Evolutionary conservation across 768 basidiomycete species (phyloP).

Genomic region (Hericium erinaceus): DNA sequence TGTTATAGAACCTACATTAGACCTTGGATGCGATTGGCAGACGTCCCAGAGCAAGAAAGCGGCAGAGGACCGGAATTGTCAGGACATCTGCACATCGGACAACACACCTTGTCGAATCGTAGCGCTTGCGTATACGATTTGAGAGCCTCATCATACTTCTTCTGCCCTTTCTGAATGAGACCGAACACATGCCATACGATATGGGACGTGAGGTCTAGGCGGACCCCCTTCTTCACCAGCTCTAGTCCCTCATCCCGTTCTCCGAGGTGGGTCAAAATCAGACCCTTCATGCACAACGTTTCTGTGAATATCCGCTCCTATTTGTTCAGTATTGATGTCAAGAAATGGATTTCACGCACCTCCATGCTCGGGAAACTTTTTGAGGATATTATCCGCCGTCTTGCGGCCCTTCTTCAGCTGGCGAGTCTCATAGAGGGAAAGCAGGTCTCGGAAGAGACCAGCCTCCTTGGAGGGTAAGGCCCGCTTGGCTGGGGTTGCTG

Average conservation of each 20-base stretch:
- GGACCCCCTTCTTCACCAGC: conserved; percentile 76
- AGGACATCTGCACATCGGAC: neutral
- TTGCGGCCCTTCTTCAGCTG: conserved; percentile 87
- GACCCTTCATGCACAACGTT: conserved; percentile 93
- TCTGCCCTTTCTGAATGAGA: conserved; percentile 88
- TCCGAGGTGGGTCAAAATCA: conserved; percentile 74
- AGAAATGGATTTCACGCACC: conserved; percentile 53
- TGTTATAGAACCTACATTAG: conserved; percentile 2
- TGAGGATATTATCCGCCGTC: conserved; percentile 87
- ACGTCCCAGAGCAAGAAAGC: neutral
- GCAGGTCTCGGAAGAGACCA: conserved; percentile 75
- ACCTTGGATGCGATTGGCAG: neutral
- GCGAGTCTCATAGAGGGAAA: conserved; percentile 81
- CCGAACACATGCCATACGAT: conserved; percentile 99
- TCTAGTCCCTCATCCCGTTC: conserved; percentile 74
- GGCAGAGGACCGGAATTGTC: neutral
- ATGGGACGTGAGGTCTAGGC: conserved; percentile 76
- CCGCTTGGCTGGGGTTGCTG: conserved; percentile 30
- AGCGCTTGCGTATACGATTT: conserved; percentile 89
- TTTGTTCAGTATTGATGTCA: conserved; percentile 1
- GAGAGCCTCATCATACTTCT: conserved; percentile 89
- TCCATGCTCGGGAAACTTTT: conserved; percentile 93
- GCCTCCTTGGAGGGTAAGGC: conserved; percentile 76
- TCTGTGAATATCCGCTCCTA: conserved; percentile 38
- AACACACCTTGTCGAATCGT: conserved; percentile 72